These are phyloP conservation scores for Juncus effusus DNA, from an alignment of 176 grass and related monocot genomes.

Conservation along the genomic window DNA sequence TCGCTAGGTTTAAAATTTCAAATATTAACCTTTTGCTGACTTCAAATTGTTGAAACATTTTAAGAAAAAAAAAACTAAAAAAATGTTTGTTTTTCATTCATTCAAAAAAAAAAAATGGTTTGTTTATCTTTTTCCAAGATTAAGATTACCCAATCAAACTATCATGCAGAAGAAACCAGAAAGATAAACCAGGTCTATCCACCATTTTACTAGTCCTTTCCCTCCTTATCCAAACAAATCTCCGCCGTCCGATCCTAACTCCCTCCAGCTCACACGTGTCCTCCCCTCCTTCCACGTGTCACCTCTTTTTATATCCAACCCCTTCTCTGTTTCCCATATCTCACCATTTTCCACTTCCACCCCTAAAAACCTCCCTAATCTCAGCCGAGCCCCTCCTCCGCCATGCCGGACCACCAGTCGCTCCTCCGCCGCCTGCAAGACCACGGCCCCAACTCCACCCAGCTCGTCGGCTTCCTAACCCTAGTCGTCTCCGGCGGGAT, in stretches of 20 bases:
- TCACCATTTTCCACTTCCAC: conserved; percentile 19
- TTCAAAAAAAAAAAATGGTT: too few relatives aligned
- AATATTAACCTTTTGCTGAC: too few relatives aligned
- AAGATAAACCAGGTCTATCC: too few relatives aligned
- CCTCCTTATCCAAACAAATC: neutral
- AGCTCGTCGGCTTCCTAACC: conserved; percentile 51
- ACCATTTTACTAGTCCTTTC: neutral
- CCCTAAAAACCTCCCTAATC: neutral
- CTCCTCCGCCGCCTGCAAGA: conserved; percentile 49
- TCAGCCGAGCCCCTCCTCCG: neutral
- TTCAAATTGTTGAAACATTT: too few relatives aligned
- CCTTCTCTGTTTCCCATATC: neutral
- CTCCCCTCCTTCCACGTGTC: conserved; percentile 1
- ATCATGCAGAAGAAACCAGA: too few relatives aligned
- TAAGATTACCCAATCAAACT: too few relatives aligned
- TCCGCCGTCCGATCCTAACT: neutral
- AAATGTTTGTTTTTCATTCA: too few relatives aligned
- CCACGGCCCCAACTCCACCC: conserved; percentile 51
- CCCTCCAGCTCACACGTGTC: conserved; percentile 26
- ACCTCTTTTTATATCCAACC: conserved; percentile 16
- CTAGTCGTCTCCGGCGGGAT: conserved; percentile 42
- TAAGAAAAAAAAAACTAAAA: too few relatives aligned
- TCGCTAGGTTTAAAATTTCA: too few relatives aligned
- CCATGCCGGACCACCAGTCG: conserved; percentile 36
- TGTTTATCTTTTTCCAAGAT: too few relatives aligned